These are phyloP conservation scores for Metarhizium sp. DNA, from an alignment of 2,329 filamentous ascomycete species.

Conservation along the genomic window DNA sequence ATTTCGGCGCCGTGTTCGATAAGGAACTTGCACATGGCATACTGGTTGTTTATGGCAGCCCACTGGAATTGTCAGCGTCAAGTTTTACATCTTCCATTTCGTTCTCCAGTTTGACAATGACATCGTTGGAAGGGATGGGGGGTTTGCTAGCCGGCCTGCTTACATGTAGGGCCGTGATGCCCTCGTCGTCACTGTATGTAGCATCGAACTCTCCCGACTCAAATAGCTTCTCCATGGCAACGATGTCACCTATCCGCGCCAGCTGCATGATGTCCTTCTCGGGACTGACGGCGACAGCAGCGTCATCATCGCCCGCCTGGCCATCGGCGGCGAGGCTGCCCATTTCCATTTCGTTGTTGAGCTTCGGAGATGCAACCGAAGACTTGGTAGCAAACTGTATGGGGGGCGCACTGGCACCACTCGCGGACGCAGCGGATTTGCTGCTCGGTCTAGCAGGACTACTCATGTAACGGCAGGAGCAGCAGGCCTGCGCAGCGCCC, in stretches of 20 bases:
- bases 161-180: conserved; percentile 93
- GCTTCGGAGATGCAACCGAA: conserved; percentile 41
- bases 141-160: conserved; percentile 17
- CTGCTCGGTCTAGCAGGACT: conserved; percentile 27
- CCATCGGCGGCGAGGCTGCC: conserved; percentile 33
- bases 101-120: background rate
- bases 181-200: conserved; percentile 78
- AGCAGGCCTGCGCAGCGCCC: background rate
- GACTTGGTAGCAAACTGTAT: conserved; percentile 47
- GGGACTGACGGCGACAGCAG: conserved; percentile 10
- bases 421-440: conserved; percentile 18
- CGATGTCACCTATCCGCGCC: conserved; percentile 77
- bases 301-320: background rate
- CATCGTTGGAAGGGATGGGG: too few species aligned
- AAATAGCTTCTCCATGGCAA: conserved; percentile 81
- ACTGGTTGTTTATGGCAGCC: conserved; percentile 98
- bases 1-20: conserved; percentile 78
- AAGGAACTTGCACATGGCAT: conserved; percentile 92
- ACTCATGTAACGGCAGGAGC: conserved; percentile 25
- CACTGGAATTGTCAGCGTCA: conserved; percentile 49
- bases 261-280: conserved; percentile 91
- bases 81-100: background rate
- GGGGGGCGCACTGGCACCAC: conserved; percentile 18
- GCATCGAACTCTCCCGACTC: conserved; percentile 74
- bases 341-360: conserved; percentile 49